Base-by-base conservation (phyloP, 139 green algal species). In the Chlamydomonas sp. region DNA sequence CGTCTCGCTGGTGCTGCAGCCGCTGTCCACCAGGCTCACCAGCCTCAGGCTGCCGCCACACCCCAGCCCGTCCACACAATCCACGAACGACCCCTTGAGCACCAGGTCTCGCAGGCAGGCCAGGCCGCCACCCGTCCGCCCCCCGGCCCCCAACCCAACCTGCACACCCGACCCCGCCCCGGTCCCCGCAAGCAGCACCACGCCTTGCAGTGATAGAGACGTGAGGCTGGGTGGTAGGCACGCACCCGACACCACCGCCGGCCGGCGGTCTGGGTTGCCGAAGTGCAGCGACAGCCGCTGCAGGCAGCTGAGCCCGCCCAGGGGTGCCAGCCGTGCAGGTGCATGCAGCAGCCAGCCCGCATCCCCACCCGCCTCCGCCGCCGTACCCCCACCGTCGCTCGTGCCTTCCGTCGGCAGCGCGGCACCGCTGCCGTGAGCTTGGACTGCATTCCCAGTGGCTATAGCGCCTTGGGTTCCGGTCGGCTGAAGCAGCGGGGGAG, bases 1-100 rank as follows among this genome's bases (percentile, higher is more conserved):
- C 61, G 15, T 18, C 3, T 16, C 61, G 7, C 7, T 15, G 18
- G 60, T 63, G 15, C 2, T 20, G 6, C 57, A 64, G 3, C 83
- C 83, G 73, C 83, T 87, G 83, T 87, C 62, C 14, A 59, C 8
- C 14, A 87, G 61, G 61, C 83, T 87, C 9, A 87, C 31, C 68
- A 80, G 16, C 6, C 83, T 72, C 62, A 87, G 61, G 15, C 62
- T 61, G 3, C 2, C 60, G 9, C 73, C 62, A 62, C 62, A 74
- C 5, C 83, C 83, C 31, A 87, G 63, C 3, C 60, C 62, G 2
- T 75, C 63, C 61, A 73, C 61, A 10, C 6, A 2, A 16, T n/a
- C 61, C 60, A 87, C 68, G 31, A 75, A 87, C 18, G 72, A 81
- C 10, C 12, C 59, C 1, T 3, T 58, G 18, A 87, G 73, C 14